Evolutionary conservation across 139 green algal genomes (phyloP).

Genomic region (Astrephomene gubernaculifera): DNA sequence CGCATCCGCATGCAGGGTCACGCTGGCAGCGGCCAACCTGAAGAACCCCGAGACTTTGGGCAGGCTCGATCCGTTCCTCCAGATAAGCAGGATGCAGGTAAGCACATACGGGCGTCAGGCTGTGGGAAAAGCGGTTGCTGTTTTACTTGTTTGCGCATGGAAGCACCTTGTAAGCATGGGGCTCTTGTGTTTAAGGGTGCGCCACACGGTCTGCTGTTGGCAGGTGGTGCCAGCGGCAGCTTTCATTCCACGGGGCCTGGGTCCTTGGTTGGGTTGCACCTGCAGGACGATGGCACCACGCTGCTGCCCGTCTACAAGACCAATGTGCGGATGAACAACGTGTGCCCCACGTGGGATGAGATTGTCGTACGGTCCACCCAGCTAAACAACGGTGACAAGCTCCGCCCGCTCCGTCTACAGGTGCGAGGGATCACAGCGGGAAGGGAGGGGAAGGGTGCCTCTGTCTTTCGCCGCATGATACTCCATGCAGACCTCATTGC

Average conservation of each 20-base stretch:
- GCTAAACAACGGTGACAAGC: slow-evolving; percentile 55
- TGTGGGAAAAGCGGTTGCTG: neutral
- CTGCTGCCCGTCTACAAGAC: slow-evolving; percentile 55
- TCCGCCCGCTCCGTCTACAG: neutral
- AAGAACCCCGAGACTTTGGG: slow-evolving; percentile 37
- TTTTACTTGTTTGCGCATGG: neutral
- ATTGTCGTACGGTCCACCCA: slow-evolving; percentile 28
- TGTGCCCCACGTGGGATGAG: slow-evolving; percentile 55
- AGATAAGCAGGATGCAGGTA: slow-evolving; percentile 33
- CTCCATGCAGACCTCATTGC: too few species aligned
- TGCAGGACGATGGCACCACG: slow-evolving; percentile 12
- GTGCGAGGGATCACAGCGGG: too few species aligned
- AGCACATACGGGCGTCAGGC: neutral
- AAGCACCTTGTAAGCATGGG: neutral
- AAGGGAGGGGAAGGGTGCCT: too few species aligned
- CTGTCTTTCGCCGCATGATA: too few species aligned
- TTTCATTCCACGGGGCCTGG: too few species aligned
- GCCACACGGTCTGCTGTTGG: too few species aligned
- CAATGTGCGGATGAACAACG: slow-evolving; percentile 51
- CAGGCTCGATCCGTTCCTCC: slow-evolving; percentile 27
- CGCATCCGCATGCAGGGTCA: neutral
- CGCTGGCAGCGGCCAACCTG: neutral
- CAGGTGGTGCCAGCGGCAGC: too few species aligned
- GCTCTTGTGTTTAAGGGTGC: neutral
- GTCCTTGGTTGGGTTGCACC: neutral